phyloP scores from a whole-genome alignment of 169 alveolate species.

The Ichthyophthirius multifiliis region DNA sequence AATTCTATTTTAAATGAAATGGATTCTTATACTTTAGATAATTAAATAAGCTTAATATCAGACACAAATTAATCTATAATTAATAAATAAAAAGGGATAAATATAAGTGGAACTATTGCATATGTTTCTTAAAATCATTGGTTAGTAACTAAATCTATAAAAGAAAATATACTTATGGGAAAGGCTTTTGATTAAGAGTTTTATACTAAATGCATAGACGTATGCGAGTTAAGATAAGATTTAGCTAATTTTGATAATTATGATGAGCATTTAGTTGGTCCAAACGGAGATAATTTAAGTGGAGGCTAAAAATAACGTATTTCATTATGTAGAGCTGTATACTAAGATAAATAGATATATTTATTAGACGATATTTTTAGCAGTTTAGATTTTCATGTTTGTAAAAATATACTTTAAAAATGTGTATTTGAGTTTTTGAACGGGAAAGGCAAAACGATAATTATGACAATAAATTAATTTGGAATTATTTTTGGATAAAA shows the following conservation, averaged over 20 bases:
- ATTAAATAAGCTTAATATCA: conserved; percentile 17
- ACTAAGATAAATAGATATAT: conserved; percentile 45
- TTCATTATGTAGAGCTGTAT: conserved; percentile 48
- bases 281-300: conserved; percentile 49
- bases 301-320: conserved; percentile 57
- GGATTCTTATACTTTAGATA: neutral
- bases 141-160: conserved; percentile 50
- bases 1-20: conserved; percentile 58
- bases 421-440: conserved; percentile 36
- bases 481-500: neutral
- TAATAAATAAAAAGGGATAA: conserved; percentile 7
- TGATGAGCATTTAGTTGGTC: conserved; percentile 45
- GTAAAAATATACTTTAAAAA: conserved; percentile 31
- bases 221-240: conserved; percentile 44
- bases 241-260: conserved; percentile 40
- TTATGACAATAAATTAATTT: conserved; percentile 30
- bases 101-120: conserved; percentile 28
- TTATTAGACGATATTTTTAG: conserved; percentile 53
- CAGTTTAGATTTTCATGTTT: conserved; percentile 48
- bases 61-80: conserved; percentile 20
- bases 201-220: conserved; percentile 37
- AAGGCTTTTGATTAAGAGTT: conserved; percentile 30
- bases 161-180: conserved; percentile 53
- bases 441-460: conserved; percentile 29
- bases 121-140: conserved; percentile 56